Evolutionary conservation across 306 rosid species (phyloP), one percentile per base, ranked within the genome.

Genomic region (Corylus americana): DNA sequence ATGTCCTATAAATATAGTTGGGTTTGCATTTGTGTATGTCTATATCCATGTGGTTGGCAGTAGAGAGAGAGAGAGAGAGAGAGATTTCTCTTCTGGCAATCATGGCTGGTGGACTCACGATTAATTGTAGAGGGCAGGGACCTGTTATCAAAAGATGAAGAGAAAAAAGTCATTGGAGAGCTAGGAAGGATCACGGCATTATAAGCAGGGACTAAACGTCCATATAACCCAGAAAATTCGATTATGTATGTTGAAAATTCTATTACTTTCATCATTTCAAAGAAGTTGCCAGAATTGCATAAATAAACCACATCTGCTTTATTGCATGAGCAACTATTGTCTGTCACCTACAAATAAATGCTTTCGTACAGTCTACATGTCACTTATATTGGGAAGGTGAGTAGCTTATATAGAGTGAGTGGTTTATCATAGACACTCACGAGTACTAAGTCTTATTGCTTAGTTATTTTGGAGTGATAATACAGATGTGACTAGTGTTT

Each of bases 71-170:
- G 76, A 48, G 7, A 69, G 51, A 39, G 70, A 70, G 83, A 74
- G 64, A 44, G 29, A 18, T 59, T 80, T 84, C 79, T 84, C 50
- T 37, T 27, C 71, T 68, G 58, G 82, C 71, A 64, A 84, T 81
- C 51, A 81, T 87, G 82, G 78, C 73, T 20, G 63, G 71, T 58
- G 73, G 74, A 77, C 77, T 77, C 73, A 63, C 74, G 80, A 77
- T 48, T 8, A 48, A 48, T 76, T 69, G 13, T 57, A 69, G 64
- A 84, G 55, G 66, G 69, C 55, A 73, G 74, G 74, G 39, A 37
- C 47, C 57, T 35, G 48, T 16, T 37, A 53, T 37, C 48, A 37
- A 73, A 17, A 9, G 66, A 20, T 58, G 35, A 74, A 50, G 69
- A 48, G 58, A 57, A 55, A 55, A 54, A 37, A 74, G 42, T 31